These are phyloP conservation scores for Alternaria viburni DNA, from an alignment of 2,329 filamentous ascomycete genomes.

Conservation along the genomic window DNA sequence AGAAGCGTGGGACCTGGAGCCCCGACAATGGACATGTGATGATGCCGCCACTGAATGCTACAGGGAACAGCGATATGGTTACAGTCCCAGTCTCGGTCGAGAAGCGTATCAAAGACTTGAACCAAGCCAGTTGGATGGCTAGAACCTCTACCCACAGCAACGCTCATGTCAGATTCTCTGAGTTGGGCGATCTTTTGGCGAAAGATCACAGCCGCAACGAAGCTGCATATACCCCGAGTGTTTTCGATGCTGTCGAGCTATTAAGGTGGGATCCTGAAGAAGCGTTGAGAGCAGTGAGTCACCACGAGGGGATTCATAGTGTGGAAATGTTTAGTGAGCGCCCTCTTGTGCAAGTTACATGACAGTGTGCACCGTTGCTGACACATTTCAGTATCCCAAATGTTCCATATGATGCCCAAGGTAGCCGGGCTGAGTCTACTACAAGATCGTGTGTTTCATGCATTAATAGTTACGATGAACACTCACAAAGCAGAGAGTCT, in stretches of 20 bases:
- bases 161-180: constrained; percentile 60
- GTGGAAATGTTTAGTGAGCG: constrained; percentile 49
- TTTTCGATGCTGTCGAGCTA: constrained; percentile 57
- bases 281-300: constrained; percentile 28
- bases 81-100: constrained; percentile 20
- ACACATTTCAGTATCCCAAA: constrained; percentile 61
- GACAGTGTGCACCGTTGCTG: constrained; percentile 1
- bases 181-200: constrained; percentile 68
- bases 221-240: constrained; percentile 63
- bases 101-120: constrained; percentile 22
- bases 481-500: constrained; percentile 19
- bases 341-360: background rate
- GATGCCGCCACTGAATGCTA: constrained; percentile 14
- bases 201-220: constrained; percentile 64
- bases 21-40: constrained; percentile 12
- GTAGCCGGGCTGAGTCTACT: constrained; percentile 55
- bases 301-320: constrained; percentile 28
- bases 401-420: constrained; percentile 65
- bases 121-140: constrained; percentile 67
- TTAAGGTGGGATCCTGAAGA: constrained; percentile 51
- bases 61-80: background rate
- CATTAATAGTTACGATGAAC: constrained; percentile 64
- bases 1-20: constrained; percentile 19
- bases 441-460: constrained; percentile 69
- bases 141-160: constrained; percentile 61